Conservation (phyloP, 1,284 basidiomycete genomes). For the Cryptococcus sp. region DNA sequence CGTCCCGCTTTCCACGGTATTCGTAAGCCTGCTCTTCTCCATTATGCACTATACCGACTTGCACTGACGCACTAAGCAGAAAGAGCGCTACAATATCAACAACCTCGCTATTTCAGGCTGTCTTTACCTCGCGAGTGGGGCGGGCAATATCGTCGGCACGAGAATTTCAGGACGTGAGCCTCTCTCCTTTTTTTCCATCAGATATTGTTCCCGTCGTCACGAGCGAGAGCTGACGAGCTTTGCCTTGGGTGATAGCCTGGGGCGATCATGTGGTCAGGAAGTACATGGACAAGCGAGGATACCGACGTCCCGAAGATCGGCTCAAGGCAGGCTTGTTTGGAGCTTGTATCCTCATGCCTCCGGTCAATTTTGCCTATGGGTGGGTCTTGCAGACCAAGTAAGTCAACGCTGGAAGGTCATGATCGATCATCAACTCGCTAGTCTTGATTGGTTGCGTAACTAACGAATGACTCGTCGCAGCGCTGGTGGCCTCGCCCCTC, state of each 20-base stretch:
- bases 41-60: not conserved
- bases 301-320: constrained; percentile 64
- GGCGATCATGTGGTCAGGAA: constrained; percentile 59
- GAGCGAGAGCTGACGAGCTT: not conserved
- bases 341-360: constrained; percentile 56
- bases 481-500: constrained; percentile 47
- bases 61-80: constrained; percentile 47
- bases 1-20: constrained; percentile 13
- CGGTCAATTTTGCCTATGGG: constrained; percentile 48
- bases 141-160: constrained; percentile 65
- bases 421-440: constrained; percentile 1
- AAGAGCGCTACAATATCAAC: constrained; percentile 61
- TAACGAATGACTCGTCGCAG: constrained; percentile 7
- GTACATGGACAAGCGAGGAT: constrained; percentile 58
- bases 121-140: constrained; percentile 63
- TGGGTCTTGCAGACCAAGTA: constrained; percentile 42
- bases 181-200: too few relatives aligned
- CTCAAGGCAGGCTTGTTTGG: constrained; percentile 59
- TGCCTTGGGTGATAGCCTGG: constrained; percentile 37
- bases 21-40: constrained; percentile 20
- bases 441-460: not conserved
- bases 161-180: constrained; percentile 57
- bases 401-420: not conserved
- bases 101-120: constrained; percentile 64
- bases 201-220: not conserved